Percentiles rank a stretch among this genome's conserved stretches.
phyloP scores from a whole-genome alignment of 179 eudicot species.

The Camellia oleifera region DNA sequence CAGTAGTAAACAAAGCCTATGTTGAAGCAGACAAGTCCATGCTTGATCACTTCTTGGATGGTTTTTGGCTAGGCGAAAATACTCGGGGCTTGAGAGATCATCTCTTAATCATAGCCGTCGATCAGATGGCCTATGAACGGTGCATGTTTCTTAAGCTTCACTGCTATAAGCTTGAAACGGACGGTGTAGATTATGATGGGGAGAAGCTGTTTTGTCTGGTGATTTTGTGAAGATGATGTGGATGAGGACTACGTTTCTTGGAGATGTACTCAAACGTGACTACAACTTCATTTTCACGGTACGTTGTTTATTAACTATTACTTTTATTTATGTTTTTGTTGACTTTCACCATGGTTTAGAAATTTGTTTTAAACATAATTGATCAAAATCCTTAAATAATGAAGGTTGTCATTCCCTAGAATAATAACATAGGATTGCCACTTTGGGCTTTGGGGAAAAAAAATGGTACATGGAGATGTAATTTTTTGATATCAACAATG shows the following conservation, averaged over 20 bases:
- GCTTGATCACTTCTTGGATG: constrained; percentile 68
- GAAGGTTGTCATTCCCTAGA: too few relatives aligned
- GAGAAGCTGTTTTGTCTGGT: constrained; percentile 60
- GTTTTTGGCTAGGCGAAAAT: constrained; percentile 69
- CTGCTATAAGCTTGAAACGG: constrained; percentile 53
- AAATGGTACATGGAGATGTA: too few relatives aligned
- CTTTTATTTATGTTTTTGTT: too few relatives aligned
- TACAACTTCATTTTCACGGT: constrained; percentile 77
- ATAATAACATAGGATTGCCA: too few relatives aligned
- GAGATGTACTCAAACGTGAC: constrained; percentile 48
- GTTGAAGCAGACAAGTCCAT: constrained; percentile 50
- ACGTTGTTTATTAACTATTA: background rate
- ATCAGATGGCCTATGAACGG: constrained; percentile 58
- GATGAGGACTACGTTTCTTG: constrained; percentile 63
- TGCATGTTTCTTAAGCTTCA: constrained; percentile 55
- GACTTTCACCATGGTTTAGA: too few relatives aligned
- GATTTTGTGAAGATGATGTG: constrained; percentile 84
- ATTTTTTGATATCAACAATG: too few relatives aligned
- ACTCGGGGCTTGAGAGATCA: constrained; percentile 45
- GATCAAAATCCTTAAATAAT: too few relatives aligned
- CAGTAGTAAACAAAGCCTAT: constrained; percentile 59
- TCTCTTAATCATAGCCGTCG: constrained; percentile 62
- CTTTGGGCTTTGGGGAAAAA: too few relatives aligned
- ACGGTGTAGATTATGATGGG: constrained; percentile 38
- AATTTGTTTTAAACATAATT: too few relatives aligned